These are phyloP conservation scores for Magnaporthiopsis incrustans DNA, from an alignment of 2,329 filamentous ascomycete species.

Conservation along the genomic window DNA sequence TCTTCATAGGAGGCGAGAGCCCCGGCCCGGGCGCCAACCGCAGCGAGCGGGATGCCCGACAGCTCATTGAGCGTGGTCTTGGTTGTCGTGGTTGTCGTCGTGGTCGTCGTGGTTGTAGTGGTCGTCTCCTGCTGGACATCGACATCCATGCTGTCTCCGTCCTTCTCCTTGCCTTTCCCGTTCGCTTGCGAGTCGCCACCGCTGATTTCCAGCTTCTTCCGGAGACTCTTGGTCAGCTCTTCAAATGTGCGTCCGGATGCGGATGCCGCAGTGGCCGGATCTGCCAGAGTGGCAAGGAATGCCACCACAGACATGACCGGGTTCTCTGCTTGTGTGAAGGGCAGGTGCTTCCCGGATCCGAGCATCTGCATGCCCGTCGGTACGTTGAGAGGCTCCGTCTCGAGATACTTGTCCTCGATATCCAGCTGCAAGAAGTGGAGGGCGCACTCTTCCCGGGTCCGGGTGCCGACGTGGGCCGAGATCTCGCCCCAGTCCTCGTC, in stretches of 20 bases:
- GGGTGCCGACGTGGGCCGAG: conserved; percentile 82
- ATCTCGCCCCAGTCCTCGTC: conserved; percentile 96
- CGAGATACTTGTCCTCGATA: conserved; percentile 95
- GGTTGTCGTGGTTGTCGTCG: conserved; percentile 40
- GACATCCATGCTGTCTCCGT: conserved; percentile 55
- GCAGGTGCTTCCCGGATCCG: conserved; percentile 69
- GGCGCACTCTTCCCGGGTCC: conserved; percentile 91
- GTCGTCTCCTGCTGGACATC: conserved; percentile 38
- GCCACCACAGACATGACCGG: conserved; percentile 94
- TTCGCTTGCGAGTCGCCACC: conserved; percentile 26
- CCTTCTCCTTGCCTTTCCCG: conserved; percentile 52
- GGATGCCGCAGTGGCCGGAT: conserved; percentile 82
- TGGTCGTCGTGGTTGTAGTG: conserved; percentile 36
- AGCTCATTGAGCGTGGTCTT: conserved; percentile 41
- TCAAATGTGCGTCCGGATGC: conserved; percentile 83
- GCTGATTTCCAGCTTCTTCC: conserved; percentile 63
- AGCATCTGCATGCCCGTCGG: conserved; percentile 57
- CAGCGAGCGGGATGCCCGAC: conserved; percentile 74
- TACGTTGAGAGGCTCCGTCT: conserved; percentile 58
- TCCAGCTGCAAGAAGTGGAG: conserved; percentile 93
- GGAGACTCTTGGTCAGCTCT: conserved; percentile 73
- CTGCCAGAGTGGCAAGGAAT: conserved; percentile 85
- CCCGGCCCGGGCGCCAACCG: conserved; percentile 76
- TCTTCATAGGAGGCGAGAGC: conserved; percentile 93
- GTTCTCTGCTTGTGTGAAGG: conserved; percentile 89